phyloP scores from a whole-genome alignment of 768 basidiomycete genomes.

The Leucogyrophana mollusca region DNA sequence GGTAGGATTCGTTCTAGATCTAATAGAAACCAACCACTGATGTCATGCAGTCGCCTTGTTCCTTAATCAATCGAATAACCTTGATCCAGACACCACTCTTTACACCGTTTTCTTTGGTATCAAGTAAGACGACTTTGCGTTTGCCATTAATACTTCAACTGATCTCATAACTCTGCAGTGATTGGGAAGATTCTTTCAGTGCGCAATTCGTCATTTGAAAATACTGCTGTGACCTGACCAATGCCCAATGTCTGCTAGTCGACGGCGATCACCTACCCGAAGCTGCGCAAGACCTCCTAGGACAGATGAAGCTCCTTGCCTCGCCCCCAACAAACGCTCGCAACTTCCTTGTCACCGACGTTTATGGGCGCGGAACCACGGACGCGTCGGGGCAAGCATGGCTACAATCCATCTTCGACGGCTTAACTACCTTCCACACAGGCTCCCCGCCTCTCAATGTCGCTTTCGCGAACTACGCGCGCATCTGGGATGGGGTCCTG shows the following conservation, averaged over 20 bases:
- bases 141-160: background rate
- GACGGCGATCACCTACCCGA: slow-evolving; percentile 47
- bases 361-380: slow-evolving; percentile 46
- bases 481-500: slow-evolving; percentile 52
- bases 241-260: slow-evolving; percentile 17
- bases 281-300: slow-evolving; percentile 42
- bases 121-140: slow-evolving; percentile 34
- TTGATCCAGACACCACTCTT: slow-evolving; percentile 47
- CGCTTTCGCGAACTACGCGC: slow-evolving; percentile 46
- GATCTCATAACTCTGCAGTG: slow-evolving; percentile 26
- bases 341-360: slow-evolving; percentile 50
- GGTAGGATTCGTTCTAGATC: slow-evolving; percentile 22
- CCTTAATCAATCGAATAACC: slow-evolving; percentile 38
- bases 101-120: slow-evolving; percentile 57
- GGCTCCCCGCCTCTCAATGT: slow-evolving; percentile 32
- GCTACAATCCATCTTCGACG: slow-evolving; percentile 45
- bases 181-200: slow-evolving; percentile 46
- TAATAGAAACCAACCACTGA: background rate
- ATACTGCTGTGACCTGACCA: background rate
- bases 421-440: slow-evolving; percentile 35
- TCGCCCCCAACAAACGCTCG: slow-evolving; percentile 49
- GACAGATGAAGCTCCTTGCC: slow-evolving; percentile 45
- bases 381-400: slow-evolving; percentile 43
- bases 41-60: slow-evolving; percentile 37
- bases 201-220: slow-evolving; percentile 3